Conservation (phyloP, 1,139 yeast species). For the Sugiyamaella neomexicana region DNA sequence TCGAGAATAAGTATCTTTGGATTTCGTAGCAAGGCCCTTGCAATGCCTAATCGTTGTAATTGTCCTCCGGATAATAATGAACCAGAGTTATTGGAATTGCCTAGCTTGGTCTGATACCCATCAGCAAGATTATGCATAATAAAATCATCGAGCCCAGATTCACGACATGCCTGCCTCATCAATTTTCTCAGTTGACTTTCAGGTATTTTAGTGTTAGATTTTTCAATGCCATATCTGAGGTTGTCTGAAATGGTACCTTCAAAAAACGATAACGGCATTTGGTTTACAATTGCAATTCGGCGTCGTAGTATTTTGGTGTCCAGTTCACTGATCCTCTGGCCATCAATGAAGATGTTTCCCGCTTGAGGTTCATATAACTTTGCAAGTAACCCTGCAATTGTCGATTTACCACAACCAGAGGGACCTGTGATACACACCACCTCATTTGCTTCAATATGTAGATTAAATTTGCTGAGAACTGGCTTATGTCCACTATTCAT, state of each 20-base stretch:
- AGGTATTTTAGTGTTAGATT: constrained; percentile 11
- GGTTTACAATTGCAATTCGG: constrained; percentile 77
- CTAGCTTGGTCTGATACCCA: constrained; percentile 51
- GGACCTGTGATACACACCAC: constrained; percentile 86
- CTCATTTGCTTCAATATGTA: constrained; percentile 59
- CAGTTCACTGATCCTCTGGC: constrained; percentile 54
- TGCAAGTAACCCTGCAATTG: constrained; percentile 66
- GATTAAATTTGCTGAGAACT: constrained; percentile 32
- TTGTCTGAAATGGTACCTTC: constrained; percentile 78
- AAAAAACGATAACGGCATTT: constrained; percentile 70
- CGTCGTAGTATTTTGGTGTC: constrained; percentile 64
- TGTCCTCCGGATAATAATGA: constrained; percentile 73
- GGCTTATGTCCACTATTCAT: constrained; percentile 18
- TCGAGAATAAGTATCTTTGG: constrained; percentile 65
- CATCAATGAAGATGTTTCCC: constrained; percentile 67
- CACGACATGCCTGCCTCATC: constrained; percentile 30
- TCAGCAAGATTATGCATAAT: constrained; percentile 36
- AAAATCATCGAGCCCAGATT: constrained; percentile 40
- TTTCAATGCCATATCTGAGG: constrained; percentile 58
- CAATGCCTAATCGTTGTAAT: constrained; percentile 82
- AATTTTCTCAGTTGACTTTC: constrained; percentile 41
- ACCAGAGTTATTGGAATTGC: constrained; percentile 39
- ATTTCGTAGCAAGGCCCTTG: constrained; percentile 65
- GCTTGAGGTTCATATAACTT: constrained; percentile 57
- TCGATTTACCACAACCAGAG: constrained; percentile 88